Base-by-base conservation (phyloP, 1,284 basidiomycete species). In the Apiotrichum gamsii region DNA sequence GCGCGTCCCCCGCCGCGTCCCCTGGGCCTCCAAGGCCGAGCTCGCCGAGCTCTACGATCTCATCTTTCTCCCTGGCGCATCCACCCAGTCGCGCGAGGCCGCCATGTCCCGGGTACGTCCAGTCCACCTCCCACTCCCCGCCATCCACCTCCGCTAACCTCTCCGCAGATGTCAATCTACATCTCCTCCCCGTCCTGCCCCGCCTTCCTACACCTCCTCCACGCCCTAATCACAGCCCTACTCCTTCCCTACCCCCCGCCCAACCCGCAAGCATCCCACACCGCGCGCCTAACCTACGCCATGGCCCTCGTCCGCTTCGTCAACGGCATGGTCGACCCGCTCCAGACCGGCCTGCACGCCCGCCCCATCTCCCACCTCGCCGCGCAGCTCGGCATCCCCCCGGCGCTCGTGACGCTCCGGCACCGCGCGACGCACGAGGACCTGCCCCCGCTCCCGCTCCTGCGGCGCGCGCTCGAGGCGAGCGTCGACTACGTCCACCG, bases 391-490 rank as follows among this genome's bases (percentile, higher is more conserved):
- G 85, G 85, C 0, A 75, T 98, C 2, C 95, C 95, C 0, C 73
- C 79, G 1, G 90, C 87, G 81, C 78, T 98, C 16, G 91, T 98
- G n/a, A 88, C 96, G 56, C 76, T 98, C 5, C 79, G 94, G 30
- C 94, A 98, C 73, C 85, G 89, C 23, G 88, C 89, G 9, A 98
- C 94, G 2, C 94, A 98, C 65, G 94, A 98, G 63, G 90, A 95
- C 56, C 74, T 98, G 15, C 95, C 94, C 0, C 87, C 86, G 54
- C 75, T 97, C 2, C 80, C 82, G 39, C 73, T 93, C 8, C 77
- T 96, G 10, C 78, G 85, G 45, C 80, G 88, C 45, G 90, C 84
- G 0, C 79, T 85, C 16, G 74, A 77, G 49, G 82, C 87, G 76
- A 86, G 85, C 53, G 60, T 76, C 43, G 57, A 63, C 11, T 63